Base-by-base conservation (phyloP, 495 filamentous ascomycete species). In the Cercophora scortea region DNA sequence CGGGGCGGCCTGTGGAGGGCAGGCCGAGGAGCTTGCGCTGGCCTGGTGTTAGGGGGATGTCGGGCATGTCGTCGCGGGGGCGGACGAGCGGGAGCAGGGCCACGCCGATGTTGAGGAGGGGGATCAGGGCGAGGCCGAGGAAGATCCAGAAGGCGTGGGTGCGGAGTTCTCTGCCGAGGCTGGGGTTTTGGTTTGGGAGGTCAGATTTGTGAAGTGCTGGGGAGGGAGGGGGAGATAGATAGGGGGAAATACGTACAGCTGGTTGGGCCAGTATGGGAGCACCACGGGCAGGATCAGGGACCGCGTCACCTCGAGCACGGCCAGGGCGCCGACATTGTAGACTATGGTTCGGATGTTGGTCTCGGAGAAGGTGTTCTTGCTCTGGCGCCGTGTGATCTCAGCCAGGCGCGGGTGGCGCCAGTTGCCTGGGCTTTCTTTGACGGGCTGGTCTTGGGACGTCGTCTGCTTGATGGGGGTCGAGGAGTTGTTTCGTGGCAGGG, bases 1-100 rank as follows among this genome's bases (percentile, higher is more conserved):
- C 83, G 6, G 89, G 87, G 25, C 25, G 25, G 2, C 25, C 25
- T 25, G 25, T 25, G 2, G 25, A 25, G 47, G 86, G 79, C 9
- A 98, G 81, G 10, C 91, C 90, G 16, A 98, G 78, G 15, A 95
- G 80, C 48, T 80, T 75, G 40, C 93, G 87, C 67, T 98, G 93
- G 11, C 84, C 83, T 18, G 93, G 89, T 6, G 90, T 96, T 48
- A 98, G 78, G 54, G 93, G 83, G 45, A 98, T 94, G 65, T 98
- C 92, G 57, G 82, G 74, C 53, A 96, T 77, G 54, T 92, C 80
- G 66, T 95, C 90, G 51, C 75, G 79, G 7, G 71, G 68, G 46
- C 82, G 79, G 61, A 88, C 65, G 17, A 96, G 77, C 11, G 89
- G 93, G 18, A 78, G 74, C 12, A 80, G 57, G 50, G 83, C 85